Percentiles rank a stretch among this genome's conserved stretches.
Evolutionary conservation across 306 rosid genomes (phyloP).

Genomic region (Ceratonia siliqua): DNA sequence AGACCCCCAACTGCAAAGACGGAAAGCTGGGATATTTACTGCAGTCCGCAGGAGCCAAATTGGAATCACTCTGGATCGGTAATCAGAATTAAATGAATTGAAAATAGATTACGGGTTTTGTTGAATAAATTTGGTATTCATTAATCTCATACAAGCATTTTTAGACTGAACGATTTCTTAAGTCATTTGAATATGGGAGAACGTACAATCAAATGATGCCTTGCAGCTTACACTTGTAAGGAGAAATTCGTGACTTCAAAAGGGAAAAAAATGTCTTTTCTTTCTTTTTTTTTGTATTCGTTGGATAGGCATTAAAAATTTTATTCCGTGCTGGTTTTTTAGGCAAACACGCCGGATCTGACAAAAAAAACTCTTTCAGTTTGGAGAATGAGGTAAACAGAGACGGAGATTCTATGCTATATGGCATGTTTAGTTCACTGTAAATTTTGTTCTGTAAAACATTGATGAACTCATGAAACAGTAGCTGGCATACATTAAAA

Average conservation of each 20-base stretch:
- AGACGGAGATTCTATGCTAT: background rate
- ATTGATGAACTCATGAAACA: too few species aligned
- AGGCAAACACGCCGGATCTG: conserved; percentile 96
- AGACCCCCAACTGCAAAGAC: background rate
- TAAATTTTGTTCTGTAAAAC: background rate
- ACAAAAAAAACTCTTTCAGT: conserved; percentile 88
- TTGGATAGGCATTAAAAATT: conserved; percentile 17
- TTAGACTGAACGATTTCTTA: conserved; percentile 74
- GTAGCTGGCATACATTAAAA: background rate
- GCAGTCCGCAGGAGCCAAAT: background rate
- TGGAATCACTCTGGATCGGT: conserved; percentile 68
- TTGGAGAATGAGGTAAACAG: conserved; percentile 83
- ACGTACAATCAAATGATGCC: conserved; percentile 81
- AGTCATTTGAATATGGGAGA: conserved; percentile 84
- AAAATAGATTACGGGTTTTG: background rate
- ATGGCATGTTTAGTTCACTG: background rate
- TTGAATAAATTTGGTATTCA: background rate
- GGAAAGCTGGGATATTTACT: conserved; percentile 11
- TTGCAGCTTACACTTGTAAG: conserved; percentile 98
- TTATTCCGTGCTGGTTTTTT: background rate
- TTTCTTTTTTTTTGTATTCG: conserved; percentile 17
- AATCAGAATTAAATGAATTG: conserved; percentile 26
- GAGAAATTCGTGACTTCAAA: background rate
- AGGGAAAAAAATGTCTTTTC: too few species aligned
- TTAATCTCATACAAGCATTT: conserved; percentile 1